phyloP scores from a whole-genome alignment of 768 basidiomycete genomes.

The Kwoniella dendrophila region DNA sequence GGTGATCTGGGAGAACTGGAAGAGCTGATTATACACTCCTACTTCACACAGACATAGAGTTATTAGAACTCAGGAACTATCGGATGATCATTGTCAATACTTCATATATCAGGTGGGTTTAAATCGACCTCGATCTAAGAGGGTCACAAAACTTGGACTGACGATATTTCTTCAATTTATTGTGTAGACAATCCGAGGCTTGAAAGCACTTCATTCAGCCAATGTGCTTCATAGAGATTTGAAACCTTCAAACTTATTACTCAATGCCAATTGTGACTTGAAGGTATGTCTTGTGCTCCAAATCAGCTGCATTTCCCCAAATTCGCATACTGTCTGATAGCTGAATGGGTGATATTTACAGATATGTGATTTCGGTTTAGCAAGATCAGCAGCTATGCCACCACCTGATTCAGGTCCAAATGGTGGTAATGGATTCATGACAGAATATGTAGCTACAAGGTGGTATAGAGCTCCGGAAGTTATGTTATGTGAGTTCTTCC shows the following conservation, averaged over 20 bases:
- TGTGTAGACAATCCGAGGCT: slow-evolving; percentile 76
- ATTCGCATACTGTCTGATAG: neutral
- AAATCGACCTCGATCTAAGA: neutral
- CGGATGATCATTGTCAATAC: slow-evolving; percentile 95
- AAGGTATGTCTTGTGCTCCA: slow-evolving; percentile 62
- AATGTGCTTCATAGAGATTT: slow-evolving; percentile 89
- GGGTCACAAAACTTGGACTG: neutral
- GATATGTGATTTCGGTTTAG: slow-evolving; percentile 63
- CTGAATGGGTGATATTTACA: slow-evolving; percentile 7
- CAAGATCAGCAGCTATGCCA: slow-evolving; percentile 58
- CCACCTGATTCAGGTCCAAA: slow-evolving; percentile 59
- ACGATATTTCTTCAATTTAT: neutral
- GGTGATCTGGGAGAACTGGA: neutral
- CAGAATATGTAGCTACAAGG: slow-evolving; percentile 92
- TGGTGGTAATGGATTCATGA: slow-evolving; percentile 72
- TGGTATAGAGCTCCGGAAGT: slow-evolving; percentile 64
- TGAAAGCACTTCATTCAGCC: slow-evolving; percentile 93
- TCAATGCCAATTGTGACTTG: slow-evolving; percentile 72
- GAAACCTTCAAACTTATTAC: slow-evolving; percentile 58
- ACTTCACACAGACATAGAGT: slow-evolving; percentile 68
- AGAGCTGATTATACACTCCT: neutral
- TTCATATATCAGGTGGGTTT: slow-evolving; percentile 77
- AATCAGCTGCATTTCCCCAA: neutral
- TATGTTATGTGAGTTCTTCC: slow-evolving; percentile 56
- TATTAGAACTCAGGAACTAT: slow-evolving; percentile 88